Evolutionary conservation across 1,139 yeast species (phyloP).

Genomic region (Saccharomycopsis hybrid): DNA sequence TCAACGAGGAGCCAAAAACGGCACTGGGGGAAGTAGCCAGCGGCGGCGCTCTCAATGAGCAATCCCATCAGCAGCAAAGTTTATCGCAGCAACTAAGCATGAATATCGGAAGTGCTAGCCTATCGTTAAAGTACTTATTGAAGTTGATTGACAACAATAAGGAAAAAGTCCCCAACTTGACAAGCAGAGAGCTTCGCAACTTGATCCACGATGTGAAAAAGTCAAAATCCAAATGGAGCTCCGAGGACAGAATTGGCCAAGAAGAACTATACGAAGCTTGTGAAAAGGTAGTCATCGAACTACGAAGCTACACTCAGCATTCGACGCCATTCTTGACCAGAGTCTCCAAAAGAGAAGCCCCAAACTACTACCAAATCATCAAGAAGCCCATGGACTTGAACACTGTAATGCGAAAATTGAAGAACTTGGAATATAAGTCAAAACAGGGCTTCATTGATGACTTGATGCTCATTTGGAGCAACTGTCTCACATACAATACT

Average conservation of each 20-base stretch:
- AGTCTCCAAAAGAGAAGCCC: conserved; percentile 96
- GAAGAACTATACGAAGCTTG: conserved; percentile 97
- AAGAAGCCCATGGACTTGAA: conserved; percentile 96
- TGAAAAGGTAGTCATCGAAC: conserved; percentile 85
- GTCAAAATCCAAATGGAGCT: conserved; percentile 94
- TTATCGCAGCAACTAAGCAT: conserved; percentile 28
- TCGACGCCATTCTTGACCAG: conserved; percentile 93
- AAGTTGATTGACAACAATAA: conserved; percentile 73
- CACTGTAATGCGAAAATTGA: conserved; percentile 86
- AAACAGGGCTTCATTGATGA: conserved; percentile 90
- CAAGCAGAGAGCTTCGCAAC: conserved; percentile 81
- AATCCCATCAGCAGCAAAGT: neutral
- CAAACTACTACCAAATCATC: conserved; percentile 84
- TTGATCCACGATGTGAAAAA: conserved; percentile 89
- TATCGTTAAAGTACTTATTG: conserved; percentile 74
- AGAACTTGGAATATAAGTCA: conserved; percentile 70
- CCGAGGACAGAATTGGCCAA: conserved; percentile 91
- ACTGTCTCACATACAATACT: conserved; percentile 87
- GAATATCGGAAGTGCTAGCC: conserved; percentile 71
- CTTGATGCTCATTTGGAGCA: conserved; percentile 89
- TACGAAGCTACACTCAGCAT: conserved; percentile 91
- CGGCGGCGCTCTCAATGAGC: neutral
- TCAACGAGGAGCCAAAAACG: conserved; percentile 34
- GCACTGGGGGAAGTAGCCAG: neutral
- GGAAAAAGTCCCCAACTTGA: conserved; percentile 55